Percentiles rank a stretch among this genome's conserved stretches.
Conservation (phyloP, 2,329 filamentous ascomycete species). For the Cephalotrichum gorgonifer region DNA sequence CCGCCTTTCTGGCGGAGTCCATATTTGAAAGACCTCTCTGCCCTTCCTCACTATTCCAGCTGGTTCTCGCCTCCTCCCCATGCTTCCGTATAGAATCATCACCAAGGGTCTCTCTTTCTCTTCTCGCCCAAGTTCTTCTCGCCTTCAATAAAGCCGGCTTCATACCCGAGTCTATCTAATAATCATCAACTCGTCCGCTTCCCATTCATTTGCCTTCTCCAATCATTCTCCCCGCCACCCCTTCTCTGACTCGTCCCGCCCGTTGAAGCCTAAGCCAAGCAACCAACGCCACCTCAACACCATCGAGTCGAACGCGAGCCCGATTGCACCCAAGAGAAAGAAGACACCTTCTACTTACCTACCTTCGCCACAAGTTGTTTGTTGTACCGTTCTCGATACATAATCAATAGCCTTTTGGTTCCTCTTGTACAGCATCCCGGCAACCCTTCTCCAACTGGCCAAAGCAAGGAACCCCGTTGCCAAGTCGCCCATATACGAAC, state of each 20-base stretch:
- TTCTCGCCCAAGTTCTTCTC: conserved; percentile 4
- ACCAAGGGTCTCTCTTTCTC: conserved; percentile 6
- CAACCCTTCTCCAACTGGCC: neutral
- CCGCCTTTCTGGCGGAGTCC: too few species aligned
- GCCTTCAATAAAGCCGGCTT: conserved; percentile 3
- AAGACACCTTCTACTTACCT: neutral
- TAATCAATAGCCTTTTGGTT: neutral
- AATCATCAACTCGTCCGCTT: neutral
- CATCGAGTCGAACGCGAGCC: neutral
- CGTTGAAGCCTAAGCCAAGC: neutral
- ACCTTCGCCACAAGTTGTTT: neutral
- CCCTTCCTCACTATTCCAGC: conserved; percentile 4
- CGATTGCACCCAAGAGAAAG: conserved; percentile 1
- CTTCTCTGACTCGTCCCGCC: neutral
- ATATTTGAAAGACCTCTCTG: neutral
- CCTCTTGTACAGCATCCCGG: neutral
- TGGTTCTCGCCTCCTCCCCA: conserved; percentile 2
- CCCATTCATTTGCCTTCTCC: neutral
- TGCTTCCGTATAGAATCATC: conserved; percentile 5
- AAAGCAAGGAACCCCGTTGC: neutral
- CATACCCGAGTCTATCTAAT: neutral
- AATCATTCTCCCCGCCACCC: neutral
- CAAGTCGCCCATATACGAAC: too few species aligned
- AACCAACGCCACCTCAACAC: neutral
- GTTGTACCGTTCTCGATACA: neutral